Base-by-base conservation (phyloP, 2,329 filamentous ascomycete genomes). In the Fusarium heterosporum region DNA sequence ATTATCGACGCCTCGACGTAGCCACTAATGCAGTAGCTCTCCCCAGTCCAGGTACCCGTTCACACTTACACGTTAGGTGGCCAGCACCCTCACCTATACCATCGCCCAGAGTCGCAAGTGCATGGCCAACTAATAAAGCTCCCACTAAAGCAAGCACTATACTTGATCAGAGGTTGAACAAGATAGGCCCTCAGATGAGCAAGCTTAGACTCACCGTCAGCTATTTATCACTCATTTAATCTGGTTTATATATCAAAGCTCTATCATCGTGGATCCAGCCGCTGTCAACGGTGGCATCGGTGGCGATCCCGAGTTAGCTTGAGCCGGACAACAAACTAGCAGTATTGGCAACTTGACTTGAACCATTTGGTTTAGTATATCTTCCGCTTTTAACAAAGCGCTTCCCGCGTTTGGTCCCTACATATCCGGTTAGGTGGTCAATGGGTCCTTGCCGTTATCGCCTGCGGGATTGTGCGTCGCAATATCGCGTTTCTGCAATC, bases 261-360 rank as follows among this genome's bases (percentile, higher is more conserved):
- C n/a, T 39, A n/a, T 16, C 22, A 22, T 7, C 45, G 28, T 34
- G 51, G 39, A 34, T 28, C 16, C 6, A 43, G 38, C 58, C 58
- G 58, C 60, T 63, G 45, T 63, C 45, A 51, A 57, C 50, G 51
- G 60, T 63, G 50, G 32, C 28, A 63, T 26, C 29, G 45, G 51
- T 58, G 34, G 40, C 16, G 36, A 41, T 47, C 17, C n/a, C 12
- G 11, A 5, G 16, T 58, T 63, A 63, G 60, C 34, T 46, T 28
- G 17, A 19, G 43, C 26, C 32, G 59, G 59, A 40, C 12, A 29
- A 17, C 8, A 12, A n/a, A 13, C 59, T 55, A 41, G 40, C 26
- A 25, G 4, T 29, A 19, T 32, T 36, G 41, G 6, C 25, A 39
- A 28, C 22, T 29, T 19, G 51, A 8, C 34, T 29, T 51, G 28